Evolutionary conservation across 495 filamentous ascomycete genomes (phyloP), one percentile per base, ranked within the genome.

Genomic region (Aspergillus bertholletiae): DNA sequence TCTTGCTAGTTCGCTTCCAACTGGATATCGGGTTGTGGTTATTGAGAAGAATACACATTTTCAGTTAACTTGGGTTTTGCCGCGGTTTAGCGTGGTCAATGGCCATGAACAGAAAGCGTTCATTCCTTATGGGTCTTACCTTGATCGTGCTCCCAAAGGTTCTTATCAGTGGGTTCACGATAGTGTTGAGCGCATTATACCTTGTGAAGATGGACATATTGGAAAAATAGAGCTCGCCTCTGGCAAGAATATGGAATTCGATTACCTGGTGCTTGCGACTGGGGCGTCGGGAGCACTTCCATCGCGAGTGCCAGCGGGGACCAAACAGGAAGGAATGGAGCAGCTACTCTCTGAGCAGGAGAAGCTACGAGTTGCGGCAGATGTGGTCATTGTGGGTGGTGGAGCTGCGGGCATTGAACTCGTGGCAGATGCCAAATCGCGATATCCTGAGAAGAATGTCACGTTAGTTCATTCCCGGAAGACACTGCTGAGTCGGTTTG

Each of bases 21-120:
- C 75, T 1, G 65, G 73, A 0, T 84, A 77, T 59, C 67, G 71
- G 5, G 76, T 84, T 12, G 63, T 84, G 2, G 65, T 84, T 1
- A 65, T 85, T 18, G 84, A 87, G 62, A 78, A 74, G 43, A 80
- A 82, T 57, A 75, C 73, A 12, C 83, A 84, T 60, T 80, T 85
- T 63, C 78, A 87, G 47, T 80, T 80, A 54, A 74, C 73, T 0
- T 87, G 78, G 69, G 74, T 75, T 8, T 73, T 85, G 34, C 74
- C 75, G 0, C 64, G 75, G 6, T 78, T 76, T 55, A 64, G 59
- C 20, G 69, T 74, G 13, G 50, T 73, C 2, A 50, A 57, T 3
- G 63, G 64, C 7, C 53, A 76, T 27, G 73, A 77, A 32, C 57
- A 73, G 26, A 75, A 76, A 39, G 74, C 75, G 13, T 80, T 81